These are phyloP conservation scores for Fennellomyces sp. DNA, from an alignment of 371 early-diverging fungal genomes.

Conservation along the genomic window DNA sequence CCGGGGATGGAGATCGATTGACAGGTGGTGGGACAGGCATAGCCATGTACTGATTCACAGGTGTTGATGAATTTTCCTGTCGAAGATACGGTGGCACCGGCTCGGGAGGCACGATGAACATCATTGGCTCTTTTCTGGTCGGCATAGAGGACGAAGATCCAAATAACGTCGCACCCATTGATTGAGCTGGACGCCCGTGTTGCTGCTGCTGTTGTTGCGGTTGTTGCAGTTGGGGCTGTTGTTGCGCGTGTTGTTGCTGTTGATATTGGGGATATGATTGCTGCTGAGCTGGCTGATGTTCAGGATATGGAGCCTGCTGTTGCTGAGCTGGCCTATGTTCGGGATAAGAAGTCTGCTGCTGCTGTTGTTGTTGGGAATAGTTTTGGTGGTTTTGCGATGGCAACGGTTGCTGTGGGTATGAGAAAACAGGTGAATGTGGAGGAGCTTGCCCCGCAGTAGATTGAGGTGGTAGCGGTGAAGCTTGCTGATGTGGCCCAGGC, in stretches of 20 bases:
- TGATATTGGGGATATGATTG: background rate
- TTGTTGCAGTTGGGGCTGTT: background rate
- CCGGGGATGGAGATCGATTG: background rate
- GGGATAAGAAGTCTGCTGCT: background rate
- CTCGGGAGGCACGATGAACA: constrained; percentile 8
- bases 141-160: background rate
- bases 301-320: background rate
- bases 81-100: background rate
- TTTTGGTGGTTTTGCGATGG: background rate
- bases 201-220: constrained; percentile 7
- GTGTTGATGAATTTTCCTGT: background rate
- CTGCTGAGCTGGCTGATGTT: constrained; percentile 1
- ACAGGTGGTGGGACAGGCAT: background rate
- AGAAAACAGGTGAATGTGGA: background rate
- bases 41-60: background rate
- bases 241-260: background rate
- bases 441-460: background rate
- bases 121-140: constrained; percentile 7
- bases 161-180: background rate
- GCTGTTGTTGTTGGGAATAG: background rate
- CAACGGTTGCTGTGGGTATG: background rate
- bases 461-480: background rate
- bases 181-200: background rate
- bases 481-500: background rate
- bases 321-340: background rate